Base-by-base conservation (phyloP, 148 eudicot species). In the Cornus controversa region DNA sequence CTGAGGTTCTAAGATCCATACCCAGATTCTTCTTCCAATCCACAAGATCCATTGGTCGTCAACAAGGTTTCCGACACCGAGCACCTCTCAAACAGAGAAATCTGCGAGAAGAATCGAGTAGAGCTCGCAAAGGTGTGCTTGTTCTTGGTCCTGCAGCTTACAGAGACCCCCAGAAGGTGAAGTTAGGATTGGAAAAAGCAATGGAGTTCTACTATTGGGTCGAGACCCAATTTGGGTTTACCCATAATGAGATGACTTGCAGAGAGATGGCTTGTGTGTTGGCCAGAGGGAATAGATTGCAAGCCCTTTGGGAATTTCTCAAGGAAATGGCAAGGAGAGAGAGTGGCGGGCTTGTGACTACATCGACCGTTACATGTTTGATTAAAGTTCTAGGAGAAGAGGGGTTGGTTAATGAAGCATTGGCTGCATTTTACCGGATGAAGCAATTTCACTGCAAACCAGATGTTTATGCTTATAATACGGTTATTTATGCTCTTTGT, bases 351-450 rank as follows among this genome's bases (percentile, higher is more conserved):
- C 81, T 92, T 37, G 91, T 90, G 10, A 92, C 89, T 24, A 90
- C 94, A 10, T 45, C 66, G 73, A 84, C 94, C 40, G 74, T 92
- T 54, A 94, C 98, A 22, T 90, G 94, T 91, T 83, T 94, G 89
- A 89, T 94, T 28, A 94, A 92, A 88, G 86, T 87, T 78, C 84
- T 94, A 62, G 94, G 94, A 69, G 94, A 94, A 76, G 84, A 92
- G 67, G 98, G 98, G 18, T 71, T 94, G 2, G 97, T 86, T 8
- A 89, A 90, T 23, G 93, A 92, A 70, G 97, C 94, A 20, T 67
- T 88, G 76, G 82, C 82, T 68, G 90, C 87, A 1, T 94, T 94
- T 66, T 90, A 90, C 72, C 83, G 94, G 70, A 92, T 94, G 97
- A 90, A 80, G 77, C 93, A 89, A 81, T 90, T 86, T 78, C 92